Percentiles rank a stretch among this genome's conserved stretches.
Evolutionary conservation across 208 protist genomes (phyloP).

Genomic region (Leishmania guyanensis): DNA sequence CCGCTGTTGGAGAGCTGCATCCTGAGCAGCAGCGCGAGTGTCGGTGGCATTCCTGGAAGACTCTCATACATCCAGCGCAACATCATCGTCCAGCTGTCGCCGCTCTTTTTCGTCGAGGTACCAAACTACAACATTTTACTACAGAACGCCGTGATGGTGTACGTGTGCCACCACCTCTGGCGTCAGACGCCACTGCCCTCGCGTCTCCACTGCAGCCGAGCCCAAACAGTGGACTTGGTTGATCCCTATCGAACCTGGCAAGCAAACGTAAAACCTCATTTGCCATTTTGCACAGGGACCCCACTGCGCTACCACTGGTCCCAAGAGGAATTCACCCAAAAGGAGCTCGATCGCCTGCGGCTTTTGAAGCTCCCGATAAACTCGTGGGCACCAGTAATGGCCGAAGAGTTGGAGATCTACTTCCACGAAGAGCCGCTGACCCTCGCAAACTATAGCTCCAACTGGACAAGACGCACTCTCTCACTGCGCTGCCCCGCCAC

Average conservation of each 20-base stretch:
- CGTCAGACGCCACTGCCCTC: neutral
- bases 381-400: conserved; percentile 3
- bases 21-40: neutral
- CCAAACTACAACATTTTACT: conserved; percentile 22
- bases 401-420: conserved; percentile 8
- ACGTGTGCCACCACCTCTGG: conserved; percentile 21
- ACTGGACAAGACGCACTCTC: conserved; percentile 13
- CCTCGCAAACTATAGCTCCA: neutral
- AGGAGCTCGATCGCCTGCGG: conserved; percentile 12
- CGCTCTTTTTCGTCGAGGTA: neutral
- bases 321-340: neutral
- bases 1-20: conserved; percentile 23
- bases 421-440: neutral
- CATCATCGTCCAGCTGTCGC: conserved; percentile 19
- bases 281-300: conserved; percentile 2
- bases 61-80: conserved; percentile 17
- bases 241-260: conserved; percentile 28
- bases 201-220: too few relatives aligned
- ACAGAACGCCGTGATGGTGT: conserved; percentile 25
- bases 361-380: conserved; percentile 4
- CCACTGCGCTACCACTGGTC: neutral
- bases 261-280: neutral
- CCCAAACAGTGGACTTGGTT: neutral
- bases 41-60: neutral
- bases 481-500: conserved; percentile 16